Base-by-base conservation (phyloP, 1,284 basidiomycete species). In the Filobasidium uniguttulatum region DNA sequence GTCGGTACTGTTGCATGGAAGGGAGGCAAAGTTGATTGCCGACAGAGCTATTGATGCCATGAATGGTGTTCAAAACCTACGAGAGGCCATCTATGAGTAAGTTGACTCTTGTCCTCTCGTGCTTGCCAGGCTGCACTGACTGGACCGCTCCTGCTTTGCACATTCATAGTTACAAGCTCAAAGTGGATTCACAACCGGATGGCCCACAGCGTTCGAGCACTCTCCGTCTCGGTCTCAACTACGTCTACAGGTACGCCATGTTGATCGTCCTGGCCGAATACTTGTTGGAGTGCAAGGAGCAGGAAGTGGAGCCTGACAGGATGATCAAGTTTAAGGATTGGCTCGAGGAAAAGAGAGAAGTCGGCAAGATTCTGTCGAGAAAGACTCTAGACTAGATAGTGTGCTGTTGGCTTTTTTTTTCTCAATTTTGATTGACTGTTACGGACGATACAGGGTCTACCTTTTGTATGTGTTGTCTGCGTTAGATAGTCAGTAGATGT, bases 211-310 rank as follows among this genome's bases (percentile, higher is more conserved):
- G 46, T 20, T 19, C 34, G 23, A 35, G 26, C 15, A 80, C 48
- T 83, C 85, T 61, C 82, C 81, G 53, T 82, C 74, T 87, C 50
- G 82, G 82, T 5, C 78, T 87, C 55, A 94, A 89, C 67, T 93
- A 91, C 64, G 64, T 91, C 77, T 91, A 66, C 54, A 55, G 64
- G 53, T 94, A 97, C 63, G 90, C 86, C 1, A 83, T 86, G 6
- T 72, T 97, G 41, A 94, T 98, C 59, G 88, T 89, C 6, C 88
- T 98, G 56, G 85, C 94, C 25, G 91, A 94, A 67, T 98, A 94
- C 67, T 73, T 98, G 57, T 79, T 98, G 49, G 93, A 96, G 69
- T 77, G 75, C 63, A 69, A 67, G 45, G 63, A 71, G 28, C 64
- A 66, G 40, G n/a, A n/a, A n/a, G n/a, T n/a, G n/a, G n/a, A n/a